Base-by-base conservation (phyloP, 2,329 filamentous ascomycete species). In the Reticulascus tulasneorum region DNA sequence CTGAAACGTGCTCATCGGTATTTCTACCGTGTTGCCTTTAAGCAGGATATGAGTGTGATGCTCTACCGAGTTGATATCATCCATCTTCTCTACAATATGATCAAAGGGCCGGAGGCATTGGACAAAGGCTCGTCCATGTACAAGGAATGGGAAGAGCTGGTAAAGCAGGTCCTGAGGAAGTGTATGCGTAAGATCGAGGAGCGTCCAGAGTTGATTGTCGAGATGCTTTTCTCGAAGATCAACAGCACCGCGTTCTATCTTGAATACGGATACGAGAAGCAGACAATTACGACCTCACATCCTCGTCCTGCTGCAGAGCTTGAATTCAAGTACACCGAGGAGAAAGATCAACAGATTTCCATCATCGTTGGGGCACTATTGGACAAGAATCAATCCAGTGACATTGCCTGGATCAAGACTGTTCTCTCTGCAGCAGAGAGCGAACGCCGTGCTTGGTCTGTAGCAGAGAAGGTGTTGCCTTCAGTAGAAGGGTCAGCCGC, bases 171-270 rank as follows among this genome's bases (percentile, higher is more conserved):
- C 24, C 75, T 96, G 46, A 81, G 83, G 48, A 84, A 82, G 52
- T 84, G 91, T 46, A 74, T 87, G 36, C 89, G 85, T 53, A 94
- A 93, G 62, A 73, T 97, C 2, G 77, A 93, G 43, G 81, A 95
- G 48, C 77, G 89, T 27, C 89, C 89, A 1, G 86, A 91, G 44
- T 69, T 96, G 25, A 75, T 94, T 32, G 83, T 94, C 1, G 93
- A 98, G 62, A 79, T 98, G 73, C 71, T 98, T 11, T 98, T 98
- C 61, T 94, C 86, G 59, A 98, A 98, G 60, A 84, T 89, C 38
- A 82, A 81, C 33, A 76, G 77, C 29, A 95, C 87, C 0, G 75
- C 88, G 1, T 87, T 86, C 60, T 97, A 88, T 55, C 73, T 98
- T 6, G 90, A 97, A 54, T 89, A 90, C 52, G 93, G 93, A 0